phyloP scores from a whole-genome alignment of 2,329 filamentous ascomycete genomes.

The Neobulgaria alba region DNA sequence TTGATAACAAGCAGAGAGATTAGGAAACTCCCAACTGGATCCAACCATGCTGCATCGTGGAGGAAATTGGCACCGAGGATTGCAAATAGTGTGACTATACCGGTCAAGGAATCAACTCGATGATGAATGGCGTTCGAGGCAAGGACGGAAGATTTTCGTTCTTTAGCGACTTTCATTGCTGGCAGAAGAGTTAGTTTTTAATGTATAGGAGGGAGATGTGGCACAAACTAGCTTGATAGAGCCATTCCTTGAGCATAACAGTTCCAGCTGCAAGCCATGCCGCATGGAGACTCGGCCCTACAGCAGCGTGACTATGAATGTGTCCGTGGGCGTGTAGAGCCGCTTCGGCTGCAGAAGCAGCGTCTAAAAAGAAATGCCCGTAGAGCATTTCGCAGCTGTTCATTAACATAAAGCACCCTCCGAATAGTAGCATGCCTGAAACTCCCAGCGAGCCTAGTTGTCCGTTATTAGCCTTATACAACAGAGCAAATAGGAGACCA shows the following conservation, averaged over 20 bases:
- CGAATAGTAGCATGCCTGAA: conserved; percentile 79
- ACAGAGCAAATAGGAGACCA: too few relatives aligned
- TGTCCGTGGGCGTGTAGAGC: conserved; percentile 50
- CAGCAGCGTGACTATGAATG: conserved; percentile 52
- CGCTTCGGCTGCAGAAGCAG: conserved; percentile 42
- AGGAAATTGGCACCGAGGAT: conserved; percentile 86
- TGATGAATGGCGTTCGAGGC: conserved; percentile 96
- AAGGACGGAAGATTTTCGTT: conserved; percentile 90
- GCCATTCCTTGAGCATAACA: conserved; percentile 90
- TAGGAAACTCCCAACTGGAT: conserved; percentile 84
- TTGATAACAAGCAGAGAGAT: conserved; percentile 92
- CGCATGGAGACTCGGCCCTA: conserved; percentile 80
- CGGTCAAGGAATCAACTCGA: conserved; percentile 89
- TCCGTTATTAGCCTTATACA: too few relatives aligned
- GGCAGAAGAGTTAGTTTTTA: conserved; percentile 18
- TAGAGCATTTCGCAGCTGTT: conserved; percentile 64
- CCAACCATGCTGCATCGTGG: conserved; percentile 80
- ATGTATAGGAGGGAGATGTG: not conserved
- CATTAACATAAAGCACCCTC: conserved; percentile 87
- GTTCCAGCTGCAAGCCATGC: conserved; percentile 90
- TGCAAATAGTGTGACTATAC: conserved; percentile 81
- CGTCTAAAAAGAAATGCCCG: conserved; percentile 63
- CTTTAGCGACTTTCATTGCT: conserved; percentile 92
- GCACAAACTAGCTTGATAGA: conserved; percentile 86
- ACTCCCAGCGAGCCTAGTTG: conserved; percentile 42